Evolutionary conservation across 2,329 filamentous ascomycete species (phyloP), one percentile per base, ranked within the genome.

Genomic region (Ciborinia camelliae): DNA sequence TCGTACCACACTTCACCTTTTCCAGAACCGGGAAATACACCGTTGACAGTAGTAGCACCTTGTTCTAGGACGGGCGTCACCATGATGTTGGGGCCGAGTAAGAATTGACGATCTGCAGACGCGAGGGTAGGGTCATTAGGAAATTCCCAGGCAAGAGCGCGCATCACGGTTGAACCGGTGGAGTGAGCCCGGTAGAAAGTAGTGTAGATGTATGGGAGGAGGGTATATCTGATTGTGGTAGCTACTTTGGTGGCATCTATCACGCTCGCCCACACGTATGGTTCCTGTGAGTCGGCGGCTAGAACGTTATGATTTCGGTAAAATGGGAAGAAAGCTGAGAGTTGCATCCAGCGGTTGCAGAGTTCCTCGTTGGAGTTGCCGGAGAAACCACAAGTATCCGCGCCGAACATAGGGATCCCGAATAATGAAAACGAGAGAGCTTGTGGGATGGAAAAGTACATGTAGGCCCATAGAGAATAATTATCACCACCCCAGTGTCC

Each of bases 401-500:
- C 82, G 10, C 88, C 88, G 68, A 91, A 91, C 88, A 92, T 91
- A 14, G 90, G 90, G 45, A 92, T 86, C 37, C 89, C 89, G 68
- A 89, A 91, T 5, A 92, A 81, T 1, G 84, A 85, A 76, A 92
- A 93, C 3, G 85, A 87, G 0, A 96, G 80, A 1, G 90, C 90
- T 75, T 93, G 90, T 0, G 90, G 85, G 71, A 95, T 95, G 14
- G 87, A 87, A 75, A 89, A 87, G 76, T 84, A 89, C 84, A 93
- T 90, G 74, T 87, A 89, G 0, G 83, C 81, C 85, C 89, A 94
- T 18, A 84, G 82, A 12, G 87, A 88, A 23, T 80, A 78, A 72
- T 92, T 93, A 75, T 94, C 87, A 41, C 89, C 90, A 37, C 90
- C 90, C 91, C 91, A 96, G 76, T 95, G 91, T 1, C 90, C 91